Evolutionary conservation across 208 protist species (phyloP).

Genomic region (Acanthamoeba culbertsoni): DNA sequence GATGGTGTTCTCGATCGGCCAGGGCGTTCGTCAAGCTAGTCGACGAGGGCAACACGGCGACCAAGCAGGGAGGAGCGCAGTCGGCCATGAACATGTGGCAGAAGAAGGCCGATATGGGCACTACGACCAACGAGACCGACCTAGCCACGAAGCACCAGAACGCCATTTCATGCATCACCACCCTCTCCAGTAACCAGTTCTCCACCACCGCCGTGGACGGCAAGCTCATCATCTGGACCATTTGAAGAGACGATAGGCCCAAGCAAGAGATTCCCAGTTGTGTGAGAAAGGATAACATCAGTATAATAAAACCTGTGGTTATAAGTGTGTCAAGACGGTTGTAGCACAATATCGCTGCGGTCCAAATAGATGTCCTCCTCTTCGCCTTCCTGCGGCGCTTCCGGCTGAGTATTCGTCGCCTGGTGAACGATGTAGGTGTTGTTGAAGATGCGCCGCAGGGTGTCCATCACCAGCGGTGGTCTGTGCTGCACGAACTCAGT

Average conservation of each 20-base stretch:
- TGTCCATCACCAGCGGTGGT: not conserved
- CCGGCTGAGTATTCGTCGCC: not conserved
- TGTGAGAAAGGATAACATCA: too few relatives aligned
- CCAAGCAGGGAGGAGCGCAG: not conserved
- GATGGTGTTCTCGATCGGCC: too few relatives aligned
- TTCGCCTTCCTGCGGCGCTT: not conserved
- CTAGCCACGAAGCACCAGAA: slow-evolving; percentile 79
- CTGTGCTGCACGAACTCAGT: slow-evolving; percentile 58
- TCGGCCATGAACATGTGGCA: slow-evolving; percentile 80
- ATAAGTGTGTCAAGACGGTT: not conserved
- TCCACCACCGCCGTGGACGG: slow-evolving; percentile 78
- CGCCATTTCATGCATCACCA: slow-evolving; percentile 70
- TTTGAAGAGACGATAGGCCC: too few relatives aligned
- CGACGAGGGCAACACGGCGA: slow-evolving; percentile 1
- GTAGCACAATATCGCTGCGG: not conserved
- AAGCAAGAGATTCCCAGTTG: too few relatives aligned
- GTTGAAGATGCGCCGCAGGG: not conserved
- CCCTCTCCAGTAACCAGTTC: slow-evolving; percentile 63
- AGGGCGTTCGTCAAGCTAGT: slow-evolving; percentile 65
- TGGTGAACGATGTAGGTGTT: slow-evolving; percentile 55
- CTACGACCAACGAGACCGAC: slow-evolving; percentile 52
- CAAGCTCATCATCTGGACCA: slow-evolving; percentile 77
- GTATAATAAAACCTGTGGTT: too few relatives aligned
- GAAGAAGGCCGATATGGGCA: slow-evolving; percentile 72
- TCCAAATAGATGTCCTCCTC: slow-evolving; percentile 31